Base-by-base conservation (phyloP, 2,329 filamentous ascomycete species). In the Plectosphaerella cucumerina region DNA sequence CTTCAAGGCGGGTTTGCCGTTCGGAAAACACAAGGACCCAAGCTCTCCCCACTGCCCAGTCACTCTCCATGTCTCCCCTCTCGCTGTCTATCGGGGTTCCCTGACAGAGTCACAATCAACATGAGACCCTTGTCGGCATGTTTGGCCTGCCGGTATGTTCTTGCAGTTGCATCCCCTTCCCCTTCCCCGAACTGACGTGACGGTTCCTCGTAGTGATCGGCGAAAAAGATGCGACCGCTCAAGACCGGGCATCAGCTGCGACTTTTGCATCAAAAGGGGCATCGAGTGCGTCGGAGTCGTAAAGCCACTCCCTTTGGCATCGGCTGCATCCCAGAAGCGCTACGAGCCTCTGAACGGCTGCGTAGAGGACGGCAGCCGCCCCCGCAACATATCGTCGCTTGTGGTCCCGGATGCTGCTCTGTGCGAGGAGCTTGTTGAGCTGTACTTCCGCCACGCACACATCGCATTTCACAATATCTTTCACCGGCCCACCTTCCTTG, bases 381-480 rank as follows among this genome's bases (percentile, higher is more conserved):
- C 11, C 12, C 23, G 15, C 15, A 22, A 45, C 4, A 17, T 45
- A 14, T 45, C 44, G 44, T 45, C 44, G 14, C 20, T 50, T 41
- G 46, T 45, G 20, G 49, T 59, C 22, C 58, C 58, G 31, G 50
- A 51, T 35, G 44, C 56, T 48, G 46, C 52, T 8, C 46, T 58
- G 37, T 47, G 50, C 26, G 49, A 57, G 46, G 61, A 65, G 44
- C 50, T 63, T 31, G 58, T 63, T 23, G 61, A 67, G 44, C 60
- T 65, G 6, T 69, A 71, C 50, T 61, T 68, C 44, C 54, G 59
- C 44, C 62, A 61, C 51, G 63, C 68, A 31, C 65, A 68, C 54
- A 64, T 66, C 49, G 59, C 64, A 50, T 66, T 65, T 43, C 66
- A 69, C 50, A 62, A 61, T 12, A 54, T 69, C 44, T 68, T 67